Base-by-base conservation (phyloP, 345 rosid genomes). In the Rhodamnia rubescens region DNA sequence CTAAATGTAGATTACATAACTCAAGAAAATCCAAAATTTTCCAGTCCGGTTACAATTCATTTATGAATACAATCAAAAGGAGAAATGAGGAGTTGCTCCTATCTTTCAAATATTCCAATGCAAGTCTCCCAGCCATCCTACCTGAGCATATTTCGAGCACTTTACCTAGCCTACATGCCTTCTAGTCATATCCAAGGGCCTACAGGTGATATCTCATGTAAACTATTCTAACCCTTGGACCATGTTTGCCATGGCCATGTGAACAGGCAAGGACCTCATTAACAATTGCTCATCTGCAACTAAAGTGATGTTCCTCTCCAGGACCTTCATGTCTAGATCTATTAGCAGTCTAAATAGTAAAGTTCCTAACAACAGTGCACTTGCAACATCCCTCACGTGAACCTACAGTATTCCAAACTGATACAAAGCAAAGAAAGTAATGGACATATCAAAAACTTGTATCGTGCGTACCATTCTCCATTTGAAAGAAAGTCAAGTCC, bases 401-500 rank as follows among this genome's bases (percentile, higher is more conserved):
- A 18, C 78, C 24, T 69, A 69, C 24, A 3, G 7, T 10, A 16
- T 18, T 69, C 78, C 78, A 69, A 36, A 69, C 13, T 3, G 51
- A 82, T 29, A 9, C 84, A 55, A 82, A 27, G 3, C 64, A 11
- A 54, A 53, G 3, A 8, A 52, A 24, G 44, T 22, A 58, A 47
- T 55, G 85, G 14, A 74, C 27, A 85, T 80, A 29, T 29, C 83
- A 11, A 22, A 57, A 61, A 42, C 85, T 40, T 49, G 36, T 58
- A 44, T 42, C 84, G 29, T 51, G 53, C 93, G 26, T 89, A 96
- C 99, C 99, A 97, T 93, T 97, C 99, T 90, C 99, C 99, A 88
- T 97, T 96, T 29, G 95, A 95, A 88, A 97, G 91, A 81, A 97
- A 93, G 54, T 89, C 88, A 83, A 91, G 89, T 83, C 89, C 96